phyloP scores from a whole-genome alignment of 371 early-diverging fungal species.

The Mucor irregularis region DNA sequence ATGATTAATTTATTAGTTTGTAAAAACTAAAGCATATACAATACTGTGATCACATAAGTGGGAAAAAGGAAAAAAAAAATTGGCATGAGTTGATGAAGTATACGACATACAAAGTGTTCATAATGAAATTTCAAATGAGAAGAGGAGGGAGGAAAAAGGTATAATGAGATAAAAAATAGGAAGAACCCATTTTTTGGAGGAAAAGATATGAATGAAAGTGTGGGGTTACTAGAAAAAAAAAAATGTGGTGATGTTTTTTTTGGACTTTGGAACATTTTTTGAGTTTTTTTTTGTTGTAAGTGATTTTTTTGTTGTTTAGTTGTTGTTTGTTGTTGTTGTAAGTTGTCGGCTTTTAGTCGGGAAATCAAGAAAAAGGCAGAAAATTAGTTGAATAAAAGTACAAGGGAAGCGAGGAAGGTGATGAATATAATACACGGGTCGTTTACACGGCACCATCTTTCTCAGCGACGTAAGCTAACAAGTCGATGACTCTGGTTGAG shows the following conservation, averaged over 20 bases:
- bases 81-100: constrained; percentile 12
- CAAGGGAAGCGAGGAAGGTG: not conserved
- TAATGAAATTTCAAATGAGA: constrained; percentile 3
- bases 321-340: constrained; percentile 11
- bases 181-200: not conserved
- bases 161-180: constrained; percentile 1
- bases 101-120: constrained; percentile 23
- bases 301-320: constrained; percentile 17
- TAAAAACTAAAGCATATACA: not conserved
- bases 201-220: constrained; percentile 1
- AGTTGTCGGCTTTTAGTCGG: not conserved
- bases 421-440: not conserved
- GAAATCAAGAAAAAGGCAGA: not conserved
- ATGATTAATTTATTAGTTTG: not conserved
- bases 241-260: not conserved
- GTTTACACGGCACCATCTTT: constrained; percentile 38
- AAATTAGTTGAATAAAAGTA: constrained; percentile 23
- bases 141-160: not conserved
- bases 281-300: constrained; percentile 13
- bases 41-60: constrained; percentile 18
- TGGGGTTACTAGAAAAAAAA: not conserved
- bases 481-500: constrained; percentile 82
- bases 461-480: constrained; percentile 72
- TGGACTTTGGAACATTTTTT: constrained; percentile 1
- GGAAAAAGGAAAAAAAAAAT: constrained; percentile 2